phyloP scores from a whole-genome alignment of 176 grass and related monocot species.

The Oryza brachyantha region DNA sequence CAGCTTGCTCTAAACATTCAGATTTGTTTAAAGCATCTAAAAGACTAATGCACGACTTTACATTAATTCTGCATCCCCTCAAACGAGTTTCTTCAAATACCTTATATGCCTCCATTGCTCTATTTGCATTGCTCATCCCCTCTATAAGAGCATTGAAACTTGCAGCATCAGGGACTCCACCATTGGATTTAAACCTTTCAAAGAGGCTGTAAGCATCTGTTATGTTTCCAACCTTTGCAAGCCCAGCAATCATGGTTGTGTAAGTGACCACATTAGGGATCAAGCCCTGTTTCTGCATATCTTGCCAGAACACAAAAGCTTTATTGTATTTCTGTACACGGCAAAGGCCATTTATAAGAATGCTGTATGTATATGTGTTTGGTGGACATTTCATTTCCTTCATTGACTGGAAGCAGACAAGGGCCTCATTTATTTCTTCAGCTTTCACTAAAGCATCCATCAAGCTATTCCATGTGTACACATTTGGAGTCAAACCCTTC shows the following conservation, averaged over 20 bases:
- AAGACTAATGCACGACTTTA: slow-evolving; percentile 81
- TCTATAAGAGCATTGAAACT: slow-evolving; percentile 94
- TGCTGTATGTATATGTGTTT: slow-evolving; percentile 84
- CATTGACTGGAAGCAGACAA: slow-evolving; percentile 92
- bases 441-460: slow-evolving; percentile 92
- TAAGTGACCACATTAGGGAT: slow-evolving; percentile 79
- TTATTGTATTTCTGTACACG: slow-evolving; percentile 91
- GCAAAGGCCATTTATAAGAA: slow-evolving; percentile 88
- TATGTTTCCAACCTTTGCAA: slow-evolving; percentile 87
- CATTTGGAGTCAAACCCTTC: slow-evolving; percentile 75
- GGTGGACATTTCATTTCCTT: slow-evolving; percentile 87
- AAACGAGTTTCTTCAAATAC: slow-evolving; percentile 83
- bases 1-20: slow-evolving; percentile 84
- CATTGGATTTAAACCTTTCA: slow-evolving; percentile 80
- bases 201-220: slow-evolving; percentile 71
- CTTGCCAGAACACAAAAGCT: slow-evolving; percentile 96
- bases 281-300: slow-evolving; percentile 87
- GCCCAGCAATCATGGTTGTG: slow-evolving; percentile 89
- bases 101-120: slow-evolving; percentile 70
- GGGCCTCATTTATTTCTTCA: slow-evolving; percentile 90
- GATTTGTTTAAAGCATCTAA: slow-evolving; percentile 83
- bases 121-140: slow-evolving; percentile 93
- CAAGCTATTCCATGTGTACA: slow-evolving; percentile 91
- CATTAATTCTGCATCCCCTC: slow-evolving; percentile 74
- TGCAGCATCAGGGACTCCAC: slow-evolving; percentile 68